These are phyloP conservation scores for Saccharomycopsis javanensis DNA, from an alignment of 805 yeast genomes.

Conservation along the genomic window DNA sequence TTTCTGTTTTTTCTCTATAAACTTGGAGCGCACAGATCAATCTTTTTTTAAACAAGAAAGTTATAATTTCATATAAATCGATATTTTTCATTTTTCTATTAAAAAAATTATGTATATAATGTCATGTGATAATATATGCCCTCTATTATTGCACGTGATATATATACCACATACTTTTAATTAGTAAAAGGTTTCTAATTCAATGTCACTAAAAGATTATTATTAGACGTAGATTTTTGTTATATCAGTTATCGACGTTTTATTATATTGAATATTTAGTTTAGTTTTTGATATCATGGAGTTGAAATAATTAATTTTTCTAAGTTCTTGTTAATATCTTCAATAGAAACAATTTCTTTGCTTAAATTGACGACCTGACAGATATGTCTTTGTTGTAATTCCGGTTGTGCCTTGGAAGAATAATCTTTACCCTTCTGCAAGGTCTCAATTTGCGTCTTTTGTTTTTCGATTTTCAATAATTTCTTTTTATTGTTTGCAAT, in stretches of 20 bases:
- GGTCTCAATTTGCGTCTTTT: constrained; percentile 47
- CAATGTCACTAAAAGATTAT: no score
- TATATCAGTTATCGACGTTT: no score
- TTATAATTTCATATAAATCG: no score
- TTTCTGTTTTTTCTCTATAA: no score
- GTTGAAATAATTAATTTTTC: neutral
- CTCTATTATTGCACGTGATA: neutral
- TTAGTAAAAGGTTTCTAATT: no score
- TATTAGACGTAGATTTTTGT: no score
- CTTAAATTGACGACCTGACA: neutral
- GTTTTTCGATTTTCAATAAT: constrained; percentile 53
- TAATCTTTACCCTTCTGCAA: constrained; percentile 60
- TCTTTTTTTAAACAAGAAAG: neutral
- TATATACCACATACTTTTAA: no score
- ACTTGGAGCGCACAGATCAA: neutral
- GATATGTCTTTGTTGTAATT: constrained; percentile 21
- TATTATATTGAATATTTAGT: neutral
- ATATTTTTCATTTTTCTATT: no score
- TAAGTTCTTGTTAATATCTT: constrained; percentile 1
- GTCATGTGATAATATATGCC: neutral
- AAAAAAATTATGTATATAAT: no score
- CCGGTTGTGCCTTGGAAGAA: constrained; percentile 71
- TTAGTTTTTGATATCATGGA: neutral
- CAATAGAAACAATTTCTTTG: constrained; percentile 1
- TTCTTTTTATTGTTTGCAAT: constrained; percentile 73